These are phyloP conservation scores for Aspergillus ochraceoroseus DNA, from an alignment of 2,329 filamentous ascomycete species.

Conservation along the genomic window DNA sequence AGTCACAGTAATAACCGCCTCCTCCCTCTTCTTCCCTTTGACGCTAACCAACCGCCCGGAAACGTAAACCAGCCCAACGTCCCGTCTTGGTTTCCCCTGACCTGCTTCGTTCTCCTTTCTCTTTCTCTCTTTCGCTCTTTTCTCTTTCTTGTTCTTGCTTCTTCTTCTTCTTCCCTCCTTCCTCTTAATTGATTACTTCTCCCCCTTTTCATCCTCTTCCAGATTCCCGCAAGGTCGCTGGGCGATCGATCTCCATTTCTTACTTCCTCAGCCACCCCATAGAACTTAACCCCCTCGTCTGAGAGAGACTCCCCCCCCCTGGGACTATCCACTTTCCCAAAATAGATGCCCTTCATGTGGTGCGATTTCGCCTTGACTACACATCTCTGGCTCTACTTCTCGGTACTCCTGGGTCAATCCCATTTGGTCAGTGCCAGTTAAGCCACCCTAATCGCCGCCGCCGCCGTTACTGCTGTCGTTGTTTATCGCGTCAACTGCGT, in stretches of 20 bases:
- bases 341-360: conserved; percentile 35
- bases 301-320: background rate
- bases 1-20: no score
- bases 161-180: conserved; percentile 1
- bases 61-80: no score
- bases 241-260: conserved; percentile 23
- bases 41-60: no score
- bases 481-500: conserved; percentile 1
- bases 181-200: conserved; percentile 1
- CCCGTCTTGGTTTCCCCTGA: background rate
- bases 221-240: conserved; percentile 24
- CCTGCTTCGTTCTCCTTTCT: background rate
- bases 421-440: conserved; percentile 19
- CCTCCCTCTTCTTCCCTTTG: no score
- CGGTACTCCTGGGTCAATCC: conserved; percentile 23
- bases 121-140: conserved; percentile 3
- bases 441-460: no score
- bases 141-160: conserved; percentile 6
- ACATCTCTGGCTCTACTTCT: conserved; percentile 23
- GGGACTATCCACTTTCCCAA: conserved; percentile 5
- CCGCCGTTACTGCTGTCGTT: conserved; percentile 8
- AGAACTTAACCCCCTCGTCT: conserved; percentile 7
- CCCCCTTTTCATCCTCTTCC: conserved; percentile 3
- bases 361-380: conserved; percentile 23
- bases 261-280: conserved; percentile 9